These are phyloP conservation scores for Epichloe brachyelytri DNA, from an alignment of 2,329 filamentous ascomycete genomes.

Conservation along the genomic window DNA sequence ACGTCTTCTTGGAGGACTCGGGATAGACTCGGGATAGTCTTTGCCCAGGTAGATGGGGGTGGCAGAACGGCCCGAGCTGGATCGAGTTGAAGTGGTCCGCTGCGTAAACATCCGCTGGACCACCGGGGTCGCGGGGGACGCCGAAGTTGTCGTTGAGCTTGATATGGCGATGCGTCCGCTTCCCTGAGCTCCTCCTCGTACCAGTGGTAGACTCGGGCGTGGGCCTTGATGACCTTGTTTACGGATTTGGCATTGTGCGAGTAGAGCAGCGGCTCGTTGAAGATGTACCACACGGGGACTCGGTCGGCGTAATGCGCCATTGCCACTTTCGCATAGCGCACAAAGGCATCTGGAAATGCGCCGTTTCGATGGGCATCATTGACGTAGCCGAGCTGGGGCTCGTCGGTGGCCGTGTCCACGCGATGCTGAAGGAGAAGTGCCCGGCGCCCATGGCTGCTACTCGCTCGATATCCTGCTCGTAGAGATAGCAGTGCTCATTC, in stretches of 20 bases:
- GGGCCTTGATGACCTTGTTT: constrained; percentile 29
- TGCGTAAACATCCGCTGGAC: too few species aligned
- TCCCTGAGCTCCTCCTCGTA: too few species aligned
- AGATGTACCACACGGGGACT: constrained; percentile 39
- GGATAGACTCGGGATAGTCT: too few species aligned
- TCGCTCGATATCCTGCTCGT: constrained; percentile 42
- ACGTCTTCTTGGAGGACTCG: too few species aligned
- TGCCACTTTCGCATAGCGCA: constrained; percentile 39
- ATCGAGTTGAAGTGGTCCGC: too few species aligned
- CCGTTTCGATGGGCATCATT: constrained; percentile 32
- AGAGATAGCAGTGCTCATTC: constrained; percentile 41
- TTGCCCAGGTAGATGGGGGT: too few species aligned
- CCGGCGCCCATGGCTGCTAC: constrained; percentile 37
- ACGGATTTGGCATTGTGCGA: constrained; percentile 25
- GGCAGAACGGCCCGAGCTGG: too few species aligned
- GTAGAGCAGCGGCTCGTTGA: constrained; percentile 37
- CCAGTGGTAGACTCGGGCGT: too few species aligned
- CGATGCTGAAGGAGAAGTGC: constrained; percentile 39
- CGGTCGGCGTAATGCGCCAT: constrained; percentile 39
- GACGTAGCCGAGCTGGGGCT: constrained; percentile 23
- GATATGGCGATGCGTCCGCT: too few species aligned
- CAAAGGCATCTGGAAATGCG: constrained; percentile 35
- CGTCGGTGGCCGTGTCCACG: constrained; percentile 23
- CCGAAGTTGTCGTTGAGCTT: too few species aligned
- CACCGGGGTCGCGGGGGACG: constrained; percentile 1